Conservation (phyloP, 129 eudicot species). For the Artemisia annua region DNA sequence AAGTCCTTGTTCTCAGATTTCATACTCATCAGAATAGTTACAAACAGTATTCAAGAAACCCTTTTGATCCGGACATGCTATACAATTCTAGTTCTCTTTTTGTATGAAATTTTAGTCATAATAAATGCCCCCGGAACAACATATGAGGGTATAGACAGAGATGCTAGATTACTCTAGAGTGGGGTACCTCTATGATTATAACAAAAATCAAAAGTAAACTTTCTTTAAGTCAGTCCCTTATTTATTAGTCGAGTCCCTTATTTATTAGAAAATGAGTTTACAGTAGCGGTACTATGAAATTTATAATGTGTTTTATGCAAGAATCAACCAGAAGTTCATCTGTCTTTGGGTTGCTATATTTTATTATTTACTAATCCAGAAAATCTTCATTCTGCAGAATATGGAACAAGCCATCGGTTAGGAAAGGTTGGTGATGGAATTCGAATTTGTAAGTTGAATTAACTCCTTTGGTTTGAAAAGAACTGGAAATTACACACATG, state of each 20-base stretch:
- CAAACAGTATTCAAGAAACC: no score
- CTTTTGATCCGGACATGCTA: no score
- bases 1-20: no score
- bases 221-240: not conserved
- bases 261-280: not conserved
- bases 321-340: not conserved
- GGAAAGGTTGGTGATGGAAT: constrained; percentile 92
- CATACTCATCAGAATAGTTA: no score
- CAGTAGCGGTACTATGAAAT: not conserved
- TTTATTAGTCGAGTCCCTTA: no score
- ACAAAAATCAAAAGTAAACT: no score
- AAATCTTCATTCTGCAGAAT: constrained; percentile 51
- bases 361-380: constrained; percentile 8
- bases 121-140: no score
- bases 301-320: not conserved
- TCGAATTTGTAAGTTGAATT: constrained; percentile 69
- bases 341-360: not conserved
- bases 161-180: no score
- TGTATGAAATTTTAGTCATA: no score
- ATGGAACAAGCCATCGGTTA: constrained; percentile 68
- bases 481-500: not conserved
- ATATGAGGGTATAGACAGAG: no score
- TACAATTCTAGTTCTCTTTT: no score
- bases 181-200: no score
- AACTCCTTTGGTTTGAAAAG: not conserved